Evolutionary conservation across 2,329 filamentous ascomycete genomes (phyloP), one percentile per base, ranked within the genome.

Genomic region (Huntiella decipiens): DNA sequence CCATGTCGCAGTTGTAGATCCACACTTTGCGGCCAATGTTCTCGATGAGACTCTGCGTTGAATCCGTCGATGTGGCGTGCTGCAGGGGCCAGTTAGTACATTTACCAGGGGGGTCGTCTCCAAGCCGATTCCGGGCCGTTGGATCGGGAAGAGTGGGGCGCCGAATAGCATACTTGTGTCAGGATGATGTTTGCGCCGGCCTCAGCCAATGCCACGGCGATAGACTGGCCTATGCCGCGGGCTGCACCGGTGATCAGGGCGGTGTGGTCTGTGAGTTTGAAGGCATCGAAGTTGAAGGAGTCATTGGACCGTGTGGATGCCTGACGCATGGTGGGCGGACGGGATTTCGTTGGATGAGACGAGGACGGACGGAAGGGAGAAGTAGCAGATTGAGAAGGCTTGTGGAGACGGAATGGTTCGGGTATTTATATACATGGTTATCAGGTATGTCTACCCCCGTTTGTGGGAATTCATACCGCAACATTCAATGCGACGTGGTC

Each of bases 1-100:
- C 66, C 19, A 87, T 73, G 61, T 88, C 81, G 13, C 75, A 76
- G 1, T 68, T 74, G 64, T 83, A 82, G 56, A 86, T 75, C 47
- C 61, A 64, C 38, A 70, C 75, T 57, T 73, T 77, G 52, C 80
- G 76, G 50, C 77, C 78, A 5, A 84, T 70, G 35, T 68, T 64
- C 56, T 75, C 70, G 55, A 87, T 69, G 10, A 68, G 66, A 36
- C 72, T 58, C 54, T 75, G 73, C 6, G 82, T 87, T 34, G 59
- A 56, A 3, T 60, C 64, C 28, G 58, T 58, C 12, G 57, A 32
- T 10, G 44, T 46, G 6, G 13, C 38, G 16, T 33, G 22, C 43
- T 38, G 16, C 12, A 10, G 16, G 19, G 15, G 43, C 11, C 22
- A 44, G 31, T 35, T 31, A 13, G 11, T 28, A 28, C 22, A 10